These are phyloP conservation scores for Capronia americana DNA, from an alignment of 2,329 filamentous ascomycete genomes.

Conservation along the genomic window DNA sequence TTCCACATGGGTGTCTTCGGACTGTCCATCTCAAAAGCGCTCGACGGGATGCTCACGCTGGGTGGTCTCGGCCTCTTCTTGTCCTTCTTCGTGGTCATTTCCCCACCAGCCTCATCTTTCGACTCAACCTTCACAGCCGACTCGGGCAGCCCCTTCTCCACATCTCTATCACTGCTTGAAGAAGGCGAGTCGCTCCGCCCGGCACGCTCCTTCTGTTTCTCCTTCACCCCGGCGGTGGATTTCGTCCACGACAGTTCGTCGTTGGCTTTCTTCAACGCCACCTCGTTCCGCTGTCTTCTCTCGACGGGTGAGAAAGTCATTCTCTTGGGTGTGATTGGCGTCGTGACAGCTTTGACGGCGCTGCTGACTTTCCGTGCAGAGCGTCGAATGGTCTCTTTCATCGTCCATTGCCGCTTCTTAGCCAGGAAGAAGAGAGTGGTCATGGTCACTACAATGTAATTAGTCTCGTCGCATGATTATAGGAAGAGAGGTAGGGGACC, in stretches of 20 bases:
- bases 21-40: conserved; percentile 31
- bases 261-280: conserved; percentile 24
- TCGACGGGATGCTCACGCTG: conserved; percentile 26
- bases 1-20: conserved; percentile 38
- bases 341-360: conserved; percentile 39
- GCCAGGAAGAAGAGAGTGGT: conserved; percentile 77
- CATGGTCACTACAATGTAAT: conserved; percentile 27
- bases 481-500: conserved; percentile 42
- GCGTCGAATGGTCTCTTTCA: conserved; percentile 72
- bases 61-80: conserved; percentile 26
- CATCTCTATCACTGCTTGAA: conserved; percentile 13
- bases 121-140: conserved; percentile 20
- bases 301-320: conserved; percentile 30
- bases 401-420: conserved; percentile 84
- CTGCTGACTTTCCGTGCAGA: conserved; percentile 60
- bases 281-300: conserved; percentile 20
- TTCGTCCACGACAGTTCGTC: not conserved
- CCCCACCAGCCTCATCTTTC: not conserved
- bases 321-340: conserved; percentile 39
- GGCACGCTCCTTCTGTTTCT: not conserved
- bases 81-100: conserved; percentile 9
- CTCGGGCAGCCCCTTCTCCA: conserved; percentile 28
- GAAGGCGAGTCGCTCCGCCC: conserved; percentile 10
- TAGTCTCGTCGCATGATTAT: conserved; percentile 5
- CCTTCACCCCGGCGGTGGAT: conserved; percentile 1